Base-by-base conservation (phyloP, 371 early-diverging fungal species). In the Dichotomocladium elegans region DNA sequence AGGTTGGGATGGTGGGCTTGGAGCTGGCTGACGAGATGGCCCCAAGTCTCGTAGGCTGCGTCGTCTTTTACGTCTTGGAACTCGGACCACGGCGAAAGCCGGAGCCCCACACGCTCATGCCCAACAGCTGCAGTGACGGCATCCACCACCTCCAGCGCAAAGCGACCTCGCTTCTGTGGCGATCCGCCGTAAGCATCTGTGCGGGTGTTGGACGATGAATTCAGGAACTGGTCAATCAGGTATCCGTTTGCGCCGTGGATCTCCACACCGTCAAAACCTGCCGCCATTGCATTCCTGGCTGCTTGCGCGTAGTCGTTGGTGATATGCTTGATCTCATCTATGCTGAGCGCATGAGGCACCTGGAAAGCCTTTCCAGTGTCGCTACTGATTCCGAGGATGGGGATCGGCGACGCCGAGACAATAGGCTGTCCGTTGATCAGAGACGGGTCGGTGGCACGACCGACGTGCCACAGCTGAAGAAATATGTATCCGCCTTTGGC, bases 221-320 rank as follows among this genome's bases (percentile, higher is more conserved):
- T 52, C 8, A 57, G 14, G 37, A 87, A 60, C 42, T 82, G 78
- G 41, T 78, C 68, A 40, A 83, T 34, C 47, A 88, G 64, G 60
- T 82, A 85, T 1, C 85, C 85, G 42, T 87, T 79, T 0, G 83
- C 87, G 48, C 64, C 76, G 61, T 91, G 90, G 21, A 91, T 68
- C 50, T 88, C 85, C 4, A 89, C 63, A 27, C 78, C 84, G 45
- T 89, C 85, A 56, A 89, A 87, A 1, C 80, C 86, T 9, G 77
- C 76, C 10, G 75, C 76, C 15, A 67, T 47, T 33, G 77, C 60
- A 33, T 68, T 55, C 41, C 55, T 31, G 25, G 77, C 77, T 5
- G 83, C 79, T 7, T 53, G 47, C 8, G 35, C 71, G 59, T 72
- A 86, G 5, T 60, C 66, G 6, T 55, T n/a, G 11, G 77, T 55